Base-by-base conservation (phyloP, 176 grass and related monocot species). In the Olyra latifolia region DNA sequence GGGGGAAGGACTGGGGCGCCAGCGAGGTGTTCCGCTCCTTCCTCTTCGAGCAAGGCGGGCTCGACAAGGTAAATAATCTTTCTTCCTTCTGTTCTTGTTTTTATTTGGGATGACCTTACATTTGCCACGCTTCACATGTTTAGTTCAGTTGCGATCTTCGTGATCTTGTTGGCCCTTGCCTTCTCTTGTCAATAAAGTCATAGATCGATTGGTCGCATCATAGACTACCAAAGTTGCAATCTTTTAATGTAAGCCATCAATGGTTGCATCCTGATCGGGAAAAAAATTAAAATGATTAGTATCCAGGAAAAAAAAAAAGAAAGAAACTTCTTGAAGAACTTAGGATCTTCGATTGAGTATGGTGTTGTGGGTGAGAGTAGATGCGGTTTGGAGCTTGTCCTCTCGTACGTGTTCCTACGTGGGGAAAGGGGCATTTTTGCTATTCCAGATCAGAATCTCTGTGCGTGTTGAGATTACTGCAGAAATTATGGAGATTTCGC, bases 1-100 rank as follows among this genome's bases (percentile, higher is more conserved):
- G 96, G 29, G 84, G 92, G 8, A 98, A 91, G 54, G 96, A 98
- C 16, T 98, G 92, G 92, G 96, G 96, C 40, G 86, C 83, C 47
- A 56, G 68, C 43, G 96, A 95, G 38, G 78, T 98, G 8, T 90
- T 98, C 90, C 88, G 87, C 35, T 85, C 89, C 66, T 95, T 95
- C 60, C 86, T 98, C 84, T 95, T 95, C 78, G 90, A 89, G 41
- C 78, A 93, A 69, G 92, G 88, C 38, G 84, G 96, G 8, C 84
- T 98, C 17, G 78, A 43, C 43, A 89, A 79, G 96, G 96, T 95
- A 69, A 41, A n/a, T n/a, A 0, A 2, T 2, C 57, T 20, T 54
- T 28, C 10, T 3, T 41, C 50, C 52, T 46, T 41, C 7, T 39
- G 55, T 62, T 59, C 20, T 59, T 87, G 1, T 20, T 30, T 79